These are phyloP conservation scores for Balakata baccata DNA, from an alignment of 345 rosid genomes.

Conservation along the genomic window DNA sequence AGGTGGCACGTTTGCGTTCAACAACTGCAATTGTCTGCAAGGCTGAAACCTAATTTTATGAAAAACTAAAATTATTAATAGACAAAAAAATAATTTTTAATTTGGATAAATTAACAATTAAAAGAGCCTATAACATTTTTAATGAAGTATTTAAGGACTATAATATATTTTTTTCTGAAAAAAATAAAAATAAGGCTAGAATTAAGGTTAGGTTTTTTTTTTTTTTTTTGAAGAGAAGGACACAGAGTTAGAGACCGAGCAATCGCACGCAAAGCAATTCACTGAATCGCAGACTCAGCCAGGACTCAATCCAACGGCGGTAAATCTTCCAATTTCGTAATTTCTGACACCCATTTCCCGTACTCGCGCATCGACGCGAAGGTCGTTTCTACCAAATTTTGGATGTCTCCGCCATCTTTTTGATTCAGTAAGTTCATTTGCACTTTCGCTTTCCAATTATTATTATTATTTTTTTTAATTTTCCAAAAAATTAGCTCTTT, in stretches of 20 bases:
- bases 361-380: constrained; percentile 3
- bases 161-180: no score
- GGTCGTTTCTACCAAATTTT: not conserved
- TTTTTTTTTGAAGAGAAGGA: no score
- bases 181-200: not conserved
- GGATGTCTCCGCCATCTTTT: not conserved
- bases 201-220: no score
- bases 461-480: not conserved
- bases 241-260: not conserved
- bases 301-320: constrained; percentile 10
- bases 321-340: not conserved
- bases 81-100: no score
- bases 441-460: not conserved
- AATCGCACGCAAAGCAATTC: not conserved
- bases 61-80: not conserved
- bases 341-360: not conserved
- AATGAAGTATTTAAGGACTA: no score
- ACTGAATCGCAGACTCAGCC: not conserved
- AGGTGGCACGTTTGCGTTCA: not conserved
- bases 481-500: not conserved
- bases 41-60: not conserved
- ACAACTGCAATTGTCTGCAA: not conserved
- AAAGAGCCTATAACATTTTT: no score
- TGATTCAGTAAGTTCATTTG: constrained; percentile 15
- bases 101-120: no score